Percentiles rank a stretch among this genome's conserved stretches.
Evolutionary conservation across 2,329 filamentous ascomycete genomes (phyloP).

Genomic region (Neofusicoccum kwambonambiense): DNA sequence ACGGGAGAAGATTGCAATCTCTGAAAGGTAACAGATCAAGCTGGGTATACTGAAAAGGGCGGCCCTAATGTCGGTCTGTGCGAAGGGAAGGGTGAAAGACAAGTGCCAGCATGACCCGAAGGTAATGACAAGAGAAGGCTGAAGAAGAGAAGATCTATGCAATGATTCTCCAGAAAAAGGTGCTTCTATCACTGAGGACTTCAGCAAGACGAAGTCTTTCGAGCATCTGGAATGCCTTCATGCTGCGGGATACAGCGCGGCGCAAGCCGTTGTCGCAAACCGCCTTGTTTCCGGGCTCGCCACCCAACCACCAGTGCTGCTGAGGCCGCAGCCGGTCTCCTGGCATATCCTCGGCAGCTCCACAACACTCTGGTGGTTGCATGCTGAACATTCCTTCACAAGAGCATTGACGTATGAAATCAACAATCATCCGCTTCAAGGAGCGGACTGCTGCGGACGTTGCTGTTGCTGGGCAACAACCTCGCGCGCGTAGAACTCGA

Average conservation of each 20-base stretch:
- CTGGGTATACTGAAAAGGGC: conserved; percentile 17
- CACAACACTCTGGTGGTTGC: background rate
- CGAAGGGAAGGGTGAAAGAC: conserved; percentile 4
- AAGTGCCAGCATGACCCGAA: background rate
- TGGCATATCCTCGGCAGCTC: background rate
- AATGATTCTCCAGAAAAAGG: conserved; percentile 6
- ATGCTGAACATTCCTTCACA: background rate
- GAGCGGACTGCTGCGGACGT: background rate
- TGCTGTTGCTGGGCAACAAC: conserved; percentile 64
- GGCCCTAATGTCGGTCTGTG: conserved; percentile 1
- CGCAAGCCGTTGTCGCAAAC: background rate
- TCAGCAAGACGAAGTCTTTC: background rate
- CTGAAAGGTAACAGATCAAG: conserved; percentile 15
- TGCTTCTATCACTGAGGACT: conserved; percentile 6
- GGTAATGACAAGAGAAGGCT: background rate
- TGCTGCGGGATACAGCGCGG: background rate
- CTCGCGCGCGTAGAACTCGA: conserved; percentile 95
- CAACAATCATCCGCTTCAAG: background rate
- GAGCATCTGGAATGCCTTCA: conserved; percentile 2
- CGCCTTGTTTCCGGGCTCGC: background rate
- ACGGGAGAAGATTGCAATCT: conserved; percentile 10
- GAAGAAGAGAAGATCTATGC: conserved; percentile 8
- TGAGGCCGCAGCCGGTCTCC: background rate
- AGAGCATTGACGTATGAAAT: background rate
- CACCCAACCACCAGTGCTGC: background rate